Percentiles rank a stretch among this genome's conserved stretches.
Evolutionary conservation across 2,329 filamentous ascomycete species (phyloP).

Genomic region (Hymenoscyphus scutula): DNA sequence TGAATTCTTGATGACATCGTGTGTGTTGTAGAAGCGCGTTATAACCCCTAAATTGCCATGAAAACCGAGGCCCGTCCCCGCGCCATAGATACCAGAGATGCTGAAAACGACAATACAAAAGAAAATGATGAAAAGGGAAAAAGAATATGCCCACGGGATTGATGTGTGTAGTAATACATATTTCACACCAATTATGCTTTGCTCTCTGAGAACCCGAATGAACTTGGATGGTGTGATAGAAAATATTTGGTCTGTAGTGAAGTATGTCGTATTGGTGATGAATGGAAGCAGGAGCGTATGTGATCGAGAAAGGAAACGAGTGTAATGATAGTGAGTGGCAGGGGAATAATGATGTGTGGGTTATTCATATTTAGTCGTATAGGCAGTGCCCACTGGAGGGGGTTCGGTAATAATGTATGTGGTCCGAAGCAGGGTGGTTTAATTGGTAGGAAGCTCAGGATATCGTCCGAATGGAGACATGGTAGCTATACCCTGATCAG

Average conservation of each 20-base stretch:
- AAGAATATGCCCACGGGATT: neutral
- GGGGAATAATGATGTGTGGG: neutral
- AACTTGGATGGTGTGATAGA: slow-evolving; percentile 1
- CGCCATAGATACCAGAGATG: neutral
- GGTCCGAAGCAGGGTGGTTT: neutral
- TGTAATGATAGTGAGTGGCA: neutral
- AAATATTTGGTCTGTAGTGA: neutral
- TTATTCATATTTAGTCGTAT: neutral
- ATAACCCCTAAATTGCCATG: neutral
- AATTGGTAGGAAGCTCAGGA: neutral
- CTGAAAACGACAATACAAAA: neutral
- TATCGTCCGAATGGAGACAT: neutral
- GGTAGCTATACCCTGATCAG: neutral
- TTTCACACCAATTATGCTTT: slow-evolving; percentile 3
- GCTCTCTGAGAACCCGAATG: neutral
- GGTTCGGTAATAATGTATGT: neutral
- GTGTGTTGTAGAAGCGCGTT: too few species aligned
- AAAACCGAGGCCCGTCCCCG: neutral
- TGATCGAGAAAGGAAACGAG: neutral
- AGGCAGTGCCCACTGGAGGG: neutral
- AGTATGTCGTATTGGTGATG: neutral
- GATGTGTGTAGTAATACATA: neutral
- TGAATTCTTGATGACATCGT: neutral
- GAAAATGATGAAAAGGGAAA: neutral
- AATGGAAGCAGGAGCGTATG: neutral